Percentiles rank a stretch among this genome's conserved stretches.
Conservation (phyloP, 2,329 filamentous ascomycete genomes). For the Dothideomycetes sp. region DNA sequence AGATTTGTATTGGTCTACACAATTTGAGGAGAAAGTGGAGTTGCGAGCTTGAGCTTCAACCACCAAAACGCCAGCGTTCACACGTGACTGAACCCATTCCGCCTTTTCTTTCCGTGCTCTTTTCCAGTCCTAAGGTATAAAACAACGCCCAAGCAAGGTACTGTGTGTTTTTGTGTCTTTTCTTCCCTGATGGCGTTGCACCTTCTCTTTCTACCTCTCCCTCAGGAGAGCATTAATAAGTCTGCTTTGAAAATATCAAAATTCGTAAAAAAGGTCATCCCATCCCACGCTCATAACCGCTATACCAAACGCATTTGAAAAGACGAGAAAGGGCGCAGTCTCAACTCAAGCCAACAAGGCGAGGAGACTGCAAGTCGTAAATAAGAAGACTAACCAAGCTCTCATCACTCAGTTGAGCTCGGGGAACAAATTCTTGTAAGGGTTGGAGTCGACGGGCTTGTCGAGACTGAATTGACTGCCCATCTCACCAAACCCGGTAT, state of each 20-base stretch:
- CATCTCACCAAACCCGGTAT: slow-evolving; percentile 1
- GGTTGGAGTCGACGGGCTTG: slow-evolving; percentile 1
- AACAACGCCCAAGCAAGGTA: not conserved
- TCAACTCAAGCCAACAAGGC: not conserved
- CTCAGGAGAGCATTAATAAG: not conserved
- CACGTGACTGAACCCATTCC: not conserved
- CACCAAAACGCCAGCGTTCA: not conserved
- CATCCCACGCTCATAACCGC: not conserved
- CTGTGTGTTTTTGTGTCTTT: not conserved
- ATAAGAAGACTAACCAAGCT: not conserved
- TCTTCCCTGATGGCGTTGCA: not conserved
- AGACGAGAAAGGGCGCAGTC: not conserved
- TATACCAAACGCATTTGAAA: not conserved
- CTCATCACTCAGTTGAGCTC: slow-evolving; percentile 7
- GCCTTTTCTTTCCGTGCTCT: not conserved
- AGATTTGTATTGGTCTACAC: not conserved
- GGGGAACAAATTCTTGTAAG: slow-evolving; percentile 5
- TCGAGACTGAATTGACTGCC: slow-evolving; percentile 5
- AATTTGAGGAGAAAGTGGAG: not conserved
- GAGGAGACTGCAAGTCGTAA: not conserved
- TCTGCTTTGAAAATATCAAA: not conserved
- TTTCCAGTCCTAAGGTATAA: not conserved
- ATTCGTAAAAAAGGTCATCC: not conserved
- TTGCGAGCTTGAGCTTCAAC: too few species aligned
- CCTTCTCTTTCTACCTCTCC: not conserved